Evolutionary conservation across 1,139 yeast genomes (phyloP), one percentile per base, ranked within the genome.

Genomic region (Blastobotrys capitulatus): DNA sequence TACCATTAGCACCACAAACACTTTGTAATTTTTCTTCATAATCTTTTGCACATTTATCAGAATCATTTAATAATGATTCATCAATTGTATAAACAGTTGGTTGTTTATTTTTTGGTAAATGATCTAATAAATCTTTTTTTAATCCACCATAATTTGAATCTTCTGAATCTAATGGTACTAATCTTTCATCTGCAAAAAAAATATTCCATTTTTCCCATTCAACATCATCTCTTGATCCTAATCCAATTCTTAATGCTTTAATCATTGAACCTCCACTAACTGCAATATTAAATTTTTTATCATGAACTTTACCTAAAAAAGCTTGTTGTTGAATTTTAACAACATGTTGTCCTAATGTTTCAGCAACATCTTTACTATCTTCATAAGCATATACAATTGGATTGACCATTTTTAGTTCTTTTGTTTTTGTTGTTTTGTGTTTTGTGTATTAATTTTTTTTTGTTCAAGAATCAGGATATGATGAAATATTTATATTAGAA

Each of bases 251-350:
- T 63, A 90, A 75, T 2, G 82, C 87, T 59, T 84, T 83, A 26
- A 90, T 87, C 58, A 89, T 74, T 4, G 96, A 87, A 1, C 97
- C 97, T 39, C 97, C 97, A 50, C 94, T 83, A 43, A 90, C 75
- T 20, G 96, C 97, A 54, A 90, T 75, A 57, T 78, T 79, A 69
- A 90, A 90, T 26, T 43, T 48, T 13, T 19, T 22, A 34, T 36
- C 46, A 34, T 32, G 19, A 16, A 37, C 16, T 39, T 58, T 57
- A 22, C 55, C 49, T 18, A 52, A 57, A 50, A 86, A 70, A 8
- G 88, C 79, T 60, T 76, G 70, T 62, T 88, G 83, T 69, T 92
- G 97, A 13, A 90, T 85, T 38, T 82, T 76, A 42, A 89, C 79
- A 49, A 90, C 82, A 64, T 87, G 89, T 62, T 87, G 92, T 1